Conservation (phyloP, 139 green algal genomes). For the Nannochloris sp. region DNA sequence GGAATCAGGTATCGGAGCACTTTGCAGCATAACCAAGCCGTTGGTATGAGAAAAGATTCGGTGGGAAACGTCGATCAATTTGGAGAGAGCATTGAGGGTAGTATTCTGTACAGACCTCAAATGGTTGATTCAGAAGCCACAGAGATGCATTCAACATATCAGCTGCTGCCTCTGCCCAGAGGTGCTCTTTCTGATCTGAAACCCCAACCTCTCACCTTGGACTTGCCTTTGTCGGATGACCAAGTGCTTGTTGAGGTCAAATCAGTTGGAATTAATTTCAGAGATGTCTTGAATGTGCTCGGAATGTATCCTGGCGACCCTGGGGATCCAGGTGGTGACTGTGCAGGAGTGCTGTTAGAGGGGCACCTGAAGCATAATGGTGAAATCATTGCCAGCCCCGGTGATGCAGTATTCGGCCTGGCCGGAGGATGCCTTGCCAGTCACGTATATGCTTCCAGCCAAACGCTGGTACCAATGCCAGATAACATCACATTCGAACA, state of each 20-base stretch:
- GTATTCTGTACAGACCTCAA: neutral
- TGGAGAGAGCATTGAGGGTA: neutral
- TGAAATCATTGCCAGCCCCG: constrained; percentile 21
- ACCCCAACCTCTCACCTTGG: constrained; percentile 19
- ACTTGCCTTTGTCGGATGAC: neutral
- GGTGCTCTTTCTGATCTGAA: constrained; percentile 47
- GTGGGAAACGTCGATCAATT: constrained; percentile 4
- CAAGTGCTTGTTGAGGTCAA: constrained; percentile 33
- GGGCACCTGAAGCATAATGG: constrained; percentile 1
- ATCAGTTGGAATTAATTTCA: constrained; percentile 52
- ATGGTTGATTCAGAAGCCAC: constrained; percentile 8
- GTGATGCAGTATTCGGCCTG: constrained; percentile 69
- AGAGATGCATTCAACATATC: constrained; percentile 15
- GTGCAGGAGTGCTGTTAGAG: constrained; percentile 36
- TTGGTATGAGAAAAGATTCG: neutral
- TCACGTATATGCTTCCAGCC: constrained; percentile 44
- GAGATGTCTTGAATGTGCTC: constrained; percentile 58
- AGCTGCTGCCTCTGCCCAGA: constrained; percentile 31
- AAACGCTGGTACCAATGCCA: constrained; percentile 59
- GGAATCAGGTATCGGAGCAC: neutral
- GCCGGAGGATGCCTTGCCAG: constrained; percentile 59
- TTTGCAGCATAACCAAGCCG: neutral
- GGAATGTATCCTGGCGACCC: constrained; percentile 56
- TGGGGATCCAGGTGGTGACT: constrained; percentile 45
- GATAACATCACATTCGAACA: constrained; percentile 46